Evolutionary conservation across 352 stramenopile species (phyloP), one percentile per base, ranked within the genome.

Genomic region (Elongisporangium anandrum): DNA sequence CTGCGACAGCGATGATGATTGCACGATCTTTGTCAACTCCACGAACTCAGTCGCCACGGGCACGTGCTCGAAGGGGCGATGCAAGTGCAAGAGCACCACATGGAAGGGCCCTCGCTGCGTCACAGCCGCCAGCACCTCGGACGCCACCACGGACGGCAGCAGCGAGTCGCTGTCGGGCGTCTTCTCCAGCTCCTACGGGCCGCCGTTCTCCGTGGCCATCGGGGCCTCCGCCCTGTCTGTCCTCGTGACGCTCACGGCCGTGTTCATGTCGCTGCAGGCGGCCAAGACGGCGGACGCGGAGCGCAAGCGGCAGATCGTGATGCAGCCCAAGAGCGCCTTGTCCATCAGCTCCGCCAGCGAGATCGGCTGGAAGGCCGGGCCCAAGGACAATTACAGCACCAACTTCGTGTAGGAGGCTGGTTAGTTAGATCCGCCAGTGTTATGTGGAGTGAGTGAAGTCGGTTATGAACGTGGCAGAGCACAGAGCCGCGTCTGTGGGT

Each of bases 61-160:
- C 13, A 77, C 65, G 21, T 91, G 81, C 34, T 60, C 73, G 2
- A 74, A 77, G 0, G 19, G 63, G 7, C 67, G 81, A 1, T 91
- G 81, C 22, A 49, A 80, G 19, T 90, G 81, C 55, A 57, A 59
- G n/a, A 74, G 71, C 38, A 50, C 55, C 10, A 75, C 75, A 3
- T 90, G 79, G 79, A 70, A 65, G 1, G 79, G 79, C n/a, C 79
- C 79, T 41, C 79, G 79, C 2, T 89, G 79, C 34, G 34, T 45
- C 3, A 87, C 73, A 13, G 65, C 70, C 0, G 69, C 72, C 3
- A 68, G 66, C 34, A 59, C 21, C 49, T 70, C 48, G 34, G 66
- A 52, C 56, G 71, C 48, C 13, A 62, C 52, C 22, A 70, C 13
- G 50, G 34, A 45, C 13, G 34, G 34, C 34, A 45, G 34, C 34